A percentile compares a stretch with the other conserved stretches of the same genome.
phyloP scores from a whole-genome alignment of 2,329 filamentous ascomycete species.

The Setomelanomma holmii region DNA sequence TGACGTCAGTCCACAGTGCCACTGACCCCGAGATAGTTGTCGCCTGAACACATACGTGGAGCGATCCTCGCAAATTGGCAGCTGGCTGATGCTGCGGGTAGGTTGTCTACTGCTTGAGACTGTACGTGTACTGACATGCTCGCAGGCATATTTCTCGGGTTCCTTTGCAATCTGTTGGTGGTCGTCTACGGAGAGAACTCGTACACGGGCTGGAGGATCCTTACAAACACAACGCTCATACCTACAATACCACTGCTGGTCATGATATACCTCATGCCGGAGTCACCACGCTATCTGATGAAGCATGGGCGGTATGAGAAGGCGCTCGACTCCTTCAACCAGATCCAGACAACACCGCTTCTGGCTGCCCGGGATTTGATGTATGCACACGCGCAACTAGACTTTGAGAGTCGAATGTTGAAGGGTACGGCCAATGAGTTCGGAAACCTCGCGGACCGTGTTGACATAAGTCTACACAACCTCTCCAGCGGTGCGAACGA shows the following conservation, averaged over 20 bases:
- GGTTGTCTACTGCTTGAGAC: no score
- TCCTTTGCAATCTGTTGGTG: conserved; percentile 22
- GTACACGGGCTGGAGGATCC: conserved; percentile 20
- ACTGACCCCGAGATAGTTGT: conserved; percentile 2
- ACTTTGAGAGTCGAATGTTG: conserved; percentile 28
- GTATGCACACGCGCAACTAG: conserved; percentile 31
- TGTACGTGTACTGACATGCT: background rate
- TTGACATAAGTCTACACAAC: conserved; percentile 8
- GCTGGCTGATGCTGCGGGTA: conserved; percentile 24
- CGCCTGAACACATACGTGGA: conserved; percentile 29
- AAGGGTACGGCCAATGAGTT: conserved; percentile 14
- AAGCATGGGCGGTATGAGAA: conserved; percentile 28
- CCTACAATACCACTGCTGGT: conserved; percentile 26
- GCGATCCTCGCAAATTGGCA: conserved; percentile 32
- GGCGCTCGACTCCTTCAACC: conserved; percentile 24
- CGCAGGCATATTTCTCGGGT: conserved; percentile 25
- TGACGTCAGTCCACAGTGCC: background rate
- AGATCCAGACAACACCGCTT: conserved; percentile 24
- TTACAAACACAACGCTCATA: conserved; percentile 27
- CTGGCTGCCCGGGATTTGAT: conserved; percentile 30
- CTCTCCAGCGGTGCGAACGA: background rate
- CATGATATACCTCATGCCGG: conserved; percentile 31
- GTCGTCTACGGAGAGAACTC: conserved; percentile 14
- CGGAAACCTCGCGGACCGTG: conserved; percentile 16
- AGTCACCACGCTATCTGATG: conserved; percentile 27